Evolutionary conservation across 2,329 filamentous ascomycete species (phyloP).

Genomic region (Aspergillus hortae): DNA sequence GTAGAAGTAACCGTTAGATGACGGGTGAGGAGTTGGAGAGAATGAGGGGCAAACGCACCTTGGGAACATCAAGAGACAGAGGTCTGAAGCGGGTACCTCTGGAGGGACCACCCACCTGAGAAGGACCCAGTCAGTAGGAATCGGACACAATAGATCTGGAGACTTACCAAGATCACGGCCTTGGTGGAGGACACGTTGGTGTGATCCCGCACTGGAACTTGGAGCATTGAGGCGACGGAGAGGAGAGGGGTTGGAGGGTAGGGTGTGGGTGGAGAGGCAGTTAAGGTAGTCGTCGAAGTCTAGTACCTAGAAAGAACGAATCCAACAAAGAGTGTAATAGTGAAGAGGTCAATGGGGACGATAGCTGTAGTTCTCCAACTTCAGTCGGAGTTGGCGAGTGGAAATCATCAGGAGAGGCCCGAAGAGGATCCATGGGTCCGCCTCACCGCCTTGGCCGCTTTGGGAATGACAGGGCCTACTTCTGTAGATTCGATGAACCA

Average conservation of each 20-base stretch:
- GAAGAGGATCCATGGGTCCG: background rate
- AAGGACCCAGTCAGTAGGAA: conserved; percentile 24
- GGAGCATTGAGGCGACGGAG: conserved; percentile 36
- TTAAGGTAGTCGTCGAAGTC: too few species aligned
- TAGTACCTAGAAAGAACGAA: too few species aligned
- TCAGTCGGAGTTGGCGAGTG: background rate
- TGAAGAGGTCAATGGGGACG: background rate
- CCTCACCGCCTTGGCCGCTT: background rate
- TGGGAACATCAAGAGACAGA: conserved; percentile 90
- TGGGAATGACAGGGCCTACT: too few species aligned
- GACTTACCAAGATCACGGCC: conserved; percentile 82
- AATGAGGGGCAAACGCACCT: conserved; percentile 55
- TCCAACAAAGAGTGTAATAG: too few species aligned
- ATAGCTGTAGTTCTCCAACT: background rate
- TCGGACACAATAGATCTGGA: background rate
- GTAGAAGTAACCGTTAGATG: conserved; percentile 1
- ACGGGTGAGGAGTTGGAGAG: conserved; percentile 1
- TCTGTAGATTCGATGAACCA: too few species aligned
- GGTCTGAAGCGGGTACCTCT: conserved; percentile 94
- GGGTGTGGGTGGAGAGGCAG: too few species aligned
- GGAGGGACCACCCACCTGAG: conserved; percentile 87
- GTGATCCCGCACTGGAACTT: conserved; percentile 44
- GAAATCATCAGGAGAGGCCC: background rate
- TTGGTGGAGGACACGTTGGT: conserved; percentile 66
- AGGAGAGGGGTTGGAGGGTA: background rate